These are phyloP conservation scores for Thuja plicata DNA, from an alignment of 83 land plant species.

Conservation along the genomic window DNA sequence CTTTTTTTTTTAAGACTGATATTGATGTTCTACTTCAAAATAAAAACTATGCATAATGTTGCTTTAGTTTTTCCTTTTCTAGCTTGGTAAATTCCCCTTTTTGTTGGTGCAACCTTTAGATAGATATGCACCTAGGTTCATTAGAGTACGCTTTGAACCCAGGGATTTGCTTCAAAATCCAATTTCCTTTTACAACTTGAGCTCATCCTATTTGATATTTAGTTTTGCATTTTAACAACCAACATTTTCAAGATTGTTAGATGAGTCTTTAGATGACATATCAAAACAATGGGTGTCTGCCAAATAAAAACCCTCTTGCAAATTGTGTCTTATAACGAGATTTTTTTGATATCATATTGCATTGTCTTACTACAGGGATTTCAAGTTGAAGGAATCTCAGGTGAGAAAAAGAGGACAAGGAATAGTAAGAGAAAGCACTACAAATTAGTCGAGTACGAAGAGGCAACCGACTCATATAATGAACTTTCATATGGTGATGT, in stretches of 20 bases:
- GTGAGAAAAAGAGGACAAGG: slow-evolving; percentile 12
- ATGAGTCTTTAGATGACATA: neutral
- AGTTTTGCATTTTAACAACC: neutral
- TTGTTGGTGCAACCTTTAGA: too few relatives aligned
- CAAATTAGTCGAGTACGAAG: neutral
- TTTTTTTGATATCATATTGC: neutral
- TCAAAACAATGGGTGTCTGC: neutral
- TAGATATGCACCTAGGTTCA: too few relatives aligned
- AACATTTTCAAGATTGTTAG: neutral
- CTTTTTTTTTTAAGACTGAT: neutral
- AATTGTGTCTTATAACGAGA: neutral
- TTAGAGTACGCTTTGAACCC: too few relatives aligned
- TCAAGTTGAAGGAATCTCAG: neutral
- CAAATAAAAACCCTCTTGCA: neutral
- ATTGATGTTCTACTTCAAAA: neutral
- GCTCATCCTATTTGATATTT: neutral
- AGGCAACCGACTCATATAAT: neutral
- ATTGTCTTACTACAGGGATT: neutral
- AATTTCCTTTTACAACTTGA: too few relatives aligned
- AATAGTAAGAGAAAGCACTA: slow-evolving; percentile 4
- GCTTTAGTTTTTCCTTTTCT: neutral
- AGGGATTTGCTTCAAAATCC: too few relatives aligned
- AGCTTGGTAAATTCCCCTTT: too few relatives aligned
- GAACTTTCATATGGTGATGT: neutral
- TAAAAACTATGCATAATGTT: neutral